Evolutionary conservation across 2,329 filamentous ascomycete species (phyloP).

Genomic region (Trichothecium roseum): DNA sequence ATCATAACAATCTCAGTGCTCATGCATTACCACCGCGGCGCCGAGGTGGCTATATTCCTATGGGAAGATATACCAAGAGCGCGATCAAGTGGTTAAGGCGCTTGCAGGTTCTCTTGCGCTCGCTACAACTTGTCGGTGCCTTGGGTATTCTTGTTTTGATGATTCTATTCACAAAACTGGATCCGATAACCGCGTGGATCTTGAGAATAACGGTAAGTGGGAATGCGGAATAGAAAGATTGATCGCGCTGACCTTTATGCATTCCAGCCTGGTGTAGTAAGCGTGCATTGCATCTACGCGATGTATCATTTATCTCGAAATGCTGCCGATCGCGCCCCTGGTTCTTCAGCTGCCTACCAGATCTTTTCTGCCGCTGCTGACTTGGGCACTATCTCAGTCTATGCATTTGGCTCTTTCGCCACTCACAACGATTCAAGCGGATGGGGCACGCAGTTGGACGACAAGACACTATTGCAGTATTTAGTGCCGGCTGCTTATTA

Average conservation of each 20-base stretch:
- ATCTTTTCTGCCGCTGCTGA: slow-evolving; percentile 72
- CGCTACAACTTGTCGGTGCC: slow-evolving; percentile 57
- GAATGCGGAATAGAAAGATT: background rate
- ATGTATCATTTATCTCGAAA: slow-evolving; percentile 70
- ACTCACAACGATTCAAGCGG: slow-evolving; percentile 28
- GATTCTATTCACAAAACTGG: slow-evolving; percentile 63
- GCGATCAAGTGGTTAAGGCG: slow-evolving; percentile 60
- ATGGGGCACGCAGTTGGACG: slow-evolving; percentile 56
- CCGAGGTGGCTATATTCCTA: slow-evolving; percentile 42
- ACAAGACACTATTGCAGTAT: slow-evolving; percentile 42
- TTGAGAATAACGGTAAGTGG: slow-evolving; percentile 62
- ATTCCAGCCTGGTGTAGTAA: slow-evolving; percentile 61
- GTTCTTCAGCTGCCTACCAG: slow-evolving; percentile 80
- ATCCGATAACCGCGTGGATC: slow-evolving; percentile 60
- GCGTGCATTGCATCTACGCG: slow-evolving; percentile 63
- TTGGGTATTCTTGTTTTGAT: slow-evolving; percentile 63
- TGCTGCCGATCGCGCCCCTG: slow-evolving; percentile 60
- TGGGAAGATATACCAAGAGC: slow-evolving; percentile 60
- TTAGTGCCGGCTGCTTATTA: slow-evolving; percentile 62
- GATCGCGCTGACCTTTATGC: slow-evolving; percentile 5
- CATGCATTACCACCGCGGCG: too few species aligned
- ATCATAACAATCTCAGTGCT: slow-evolving; percentile 25
- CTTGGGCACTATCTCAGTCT: slow-evolving; percentile 42
- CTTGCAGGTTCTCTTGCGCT: slow-evolving; percentile 57
- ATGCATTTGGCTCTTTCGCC: slow-evolving; percentile 41